Evolutionary conservation across 2,329 filamentous ascomycete species (phyloP).

Genomic region (Helicocarpus griseus): DNA sequence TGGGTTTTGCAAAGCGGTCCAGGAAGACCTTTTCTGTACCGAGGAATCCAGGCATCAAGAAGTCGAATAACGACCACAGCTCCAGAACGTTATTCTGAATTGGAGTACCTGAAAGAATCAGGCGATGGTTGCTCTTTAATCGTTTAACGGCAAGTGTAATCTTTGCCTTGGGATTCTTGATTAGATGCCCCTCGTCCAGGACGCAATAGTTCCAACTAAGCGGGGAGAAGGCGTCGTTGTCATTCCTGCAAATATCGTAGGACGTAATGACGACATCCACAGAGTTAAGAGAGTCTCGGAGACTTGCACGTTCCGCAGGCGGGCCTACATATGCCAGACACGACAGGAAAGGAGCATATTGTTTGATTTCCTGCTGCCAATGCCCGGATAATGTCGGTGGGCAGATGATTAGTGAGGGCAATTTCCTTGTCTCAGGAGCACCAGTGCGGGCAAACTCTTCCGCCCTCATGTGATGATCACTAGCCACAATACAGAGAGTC

Average conservation of each 20-base stretch:
- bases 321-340: constrained; percentile 87
- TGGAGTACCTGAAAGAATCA: constrained; percentile 92
- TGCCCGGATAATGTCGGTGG: constrained; percentile 93
- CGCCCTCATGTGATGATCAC: constrained; percentile 86
- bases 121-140: constrained; percentile 79
- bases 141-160: constrained; percentile 88
- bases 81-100: constrained; percentile 98
- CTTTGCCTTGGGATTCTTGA: constrained; percentile 98
- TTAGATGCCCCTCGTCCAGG: constrained; percentile 91
- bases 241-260: constrained; percentile 95
- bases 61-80: constrained; percentile 96
- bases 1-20: constrained; percentile 89
- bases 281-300: constrained; percentile 59
- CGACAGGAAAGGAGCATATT: constrained; percentile 87
- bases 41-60: constrained; percentile 96
- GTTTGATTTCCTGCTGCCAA: constrained; percentile 96
- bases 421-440: constrained; percentile 62
- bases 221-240: constrained; percentile 71
- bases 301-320: constrained; percentile 64
- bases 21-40: constrained; percentile 95
- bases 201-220: constrained; percentile 97
- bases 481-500: constrained; percentile 94
- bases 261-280: constrained; percentile 95
- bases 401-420: constrained; percentile 91
- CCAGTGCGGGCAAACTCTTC: constrained; percentile 81